Conservation (phyloP, 306 rosid species). For the Betula pendula region DNA sequence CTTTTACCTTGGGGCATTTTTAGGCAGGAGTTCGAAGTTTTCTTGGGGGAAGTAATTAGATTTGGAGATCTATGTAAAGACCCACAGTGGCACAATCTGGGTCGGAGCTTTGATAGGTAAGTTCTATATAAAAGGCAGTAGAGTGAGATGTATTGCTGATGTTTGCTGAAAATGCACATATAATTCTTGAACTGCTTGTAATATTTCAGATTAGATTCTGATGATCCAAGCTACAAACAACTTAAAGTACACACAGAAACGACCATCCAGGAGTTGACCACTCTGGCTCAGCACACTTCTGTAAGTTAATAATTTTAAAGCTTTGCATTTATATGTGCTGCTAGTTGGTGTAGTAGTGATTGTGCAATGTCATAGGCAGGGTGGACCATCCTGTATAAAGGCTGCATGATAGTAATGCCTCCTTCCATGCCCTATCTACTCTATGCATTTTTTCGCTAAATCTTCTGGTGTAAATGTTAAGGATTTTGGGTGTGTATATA, state of each 20-base stretch:
- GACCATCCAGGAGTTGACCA: slow-evolving; percentile 68
- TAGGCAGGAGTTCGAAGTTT: slow-evolving; percentile 74
- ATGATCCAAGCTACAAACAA: slow-evolving; percentile 42
- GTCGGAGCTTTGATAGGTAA: slow-evolving; percentile 70
- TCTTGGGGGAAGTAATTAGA: slow-evolving; percentile 76
- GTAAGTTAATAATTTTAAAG: slow-evolving; percentile 51
- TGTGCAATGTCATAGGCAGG: slow-evolving; percentile 23
- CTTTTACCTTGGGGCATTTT: slow-evolving; percentile 20
- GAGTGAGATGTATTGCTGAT: slow-evolving; percentile 8
- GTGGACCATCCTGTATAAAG: slow-evolving; percentile 24
- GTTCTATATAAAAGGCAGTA: slow-evolving; percentile 13
- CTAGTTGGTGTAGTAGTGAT: slow-evolving; percentile 21
- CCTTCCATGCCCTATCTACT: neutral
- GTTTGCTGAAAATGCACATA: slow-evolving; percentile 22
- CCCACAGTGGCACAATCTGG: slow-evolving; percentile 87
- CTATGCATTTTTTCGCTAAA: neutral
- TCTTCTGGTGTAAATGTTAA: neutral
- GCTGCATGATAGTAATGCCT: slow-evolving; percentile 15
- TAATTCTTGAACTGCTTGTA: slow-evolving; percentile 22
- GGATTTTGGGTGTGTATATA: neutral
- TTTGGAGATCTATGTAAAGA: slow-evolving; percentile 91
- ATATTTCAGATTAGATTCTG: slow-evolving; percentile 68
- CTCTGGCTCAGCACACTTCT: slow-evolving; percentile 66
- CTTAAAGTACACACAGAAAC: slow-evolving; percentile 55
- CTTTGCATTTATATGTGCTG: neutral